phyloP scores from a whole-genome alignment of 2,329 filamentous ascomycete genomes.

The Curvularia sp. region DNA sequence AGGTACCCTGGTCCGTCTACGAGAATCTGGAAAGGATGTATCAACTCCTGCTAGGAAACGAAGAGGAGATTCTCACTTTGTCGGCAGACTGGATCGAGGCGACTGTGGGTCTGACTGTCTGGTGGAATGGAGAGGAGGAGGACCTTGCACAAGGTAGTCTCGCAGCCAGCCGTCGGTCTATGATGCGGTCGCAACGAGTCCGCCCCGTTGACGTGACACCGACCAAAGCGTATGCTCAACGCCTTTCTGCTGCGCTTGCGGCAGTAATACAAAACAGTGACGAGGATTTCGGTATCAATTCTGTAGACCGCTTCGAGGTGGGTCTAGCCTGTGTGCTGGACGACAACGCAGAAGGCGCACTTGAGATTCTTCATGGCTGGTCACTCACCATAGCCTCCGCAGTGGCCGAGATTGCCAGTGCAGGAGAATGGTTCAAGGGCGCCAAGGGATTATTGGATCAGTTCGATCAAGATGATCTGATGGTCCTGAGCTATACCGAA shows the following conservation, averaged over 20 bases:
- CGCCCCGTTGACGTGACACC: slow-evolving; percentile 60
- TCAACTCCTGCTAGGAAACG: slow-evolving; percentile 77
- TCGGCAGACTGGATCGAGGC: slow-evolving; percentile 94
- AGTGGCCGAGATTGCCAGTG: slow-evolving; percentile 81
- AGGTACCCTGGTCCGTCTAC: slow-evolving; percentile 89
- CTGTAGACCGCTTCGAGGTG: slow-evolving; percentile 77
- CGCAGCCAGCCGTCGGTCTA: slow-evolving; percentile 53
- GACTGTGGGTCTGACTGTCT: slow-evolving; percentile 79
- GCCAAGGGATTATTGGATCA: slow-evolving; percentile 64
- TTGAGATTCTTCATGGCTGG: slow-evolving; percentile 78
- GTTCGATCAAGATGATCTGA: slow-evolving; percentile 82
- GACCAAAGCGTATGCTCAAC: slow-evolving; percentile 74
- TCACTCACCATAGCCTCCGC: slow-evolving; percentile 80
- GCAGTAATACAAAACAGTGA: slow-evolving; percentile 70
- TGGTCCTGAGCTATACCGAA: slow-evolving; percentile 72
- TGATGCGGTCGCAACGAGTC: slow-evolving; percentile 51
- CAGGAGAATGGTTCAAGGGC: slow-evolving; percentile 78
- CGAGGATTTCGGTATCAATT: slow-evolving; percentile 73
- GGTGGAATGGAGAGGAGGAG: slow-evolving; percentile 83
- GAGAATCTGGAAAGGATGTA: slow-evolving; percentile 83
- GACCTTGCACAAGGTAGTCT: slow-evolving; percentile 53
- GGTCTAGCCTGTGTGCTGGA: slow-evolving; percentile 83
- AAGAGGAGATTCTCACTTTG: slow-evolving; percentile 75
- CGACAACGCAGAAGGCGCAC: slow-evolving; percentile 76
- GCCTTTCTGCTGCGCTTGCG: slow-evolving; percentile 74